A percentile compares a stretch with the other conserved stretches of the same genome.
Evolutionary conservation across 108 stramenopile species (phyloP).

Genomic region (Cyclostephanos invisitatus): DNA sequence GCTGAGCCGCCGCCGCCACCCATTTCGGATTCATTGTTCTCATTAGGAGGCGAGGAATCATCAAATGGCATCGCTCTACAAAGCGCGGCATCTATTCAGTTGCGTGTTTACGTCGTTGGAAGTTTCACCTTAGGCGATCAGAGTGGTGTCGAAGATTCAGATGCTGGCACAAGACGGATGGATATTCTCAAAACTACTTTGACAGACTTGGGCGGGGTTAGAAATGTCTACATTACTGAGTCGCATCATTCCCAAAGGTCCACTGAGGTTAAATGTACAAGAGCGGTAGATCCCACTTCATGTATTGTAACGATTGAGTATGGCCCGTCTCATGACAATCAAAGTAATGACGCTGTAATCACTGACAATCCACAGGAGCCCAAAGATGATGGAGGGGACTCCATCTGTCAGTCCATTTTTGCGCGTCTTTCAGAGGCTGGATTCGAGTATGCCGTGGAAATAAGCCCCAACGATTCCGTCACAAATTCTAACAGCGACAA

Average conservation of each 20-base stretch:
- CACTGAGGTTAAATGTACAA: background rate
- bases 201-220: constrained; percentile 26
- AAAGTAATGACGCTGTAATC: background rate
- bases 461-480: background rate
- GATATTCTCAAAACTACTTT: constrained; percentile 16
- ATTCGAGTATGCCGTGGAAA: constrained; percentile 20
- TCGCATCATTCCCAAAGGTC: constrained; percentile 1
- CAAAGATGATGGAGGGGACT: background rate
- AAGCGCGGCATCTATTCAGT: background rate
- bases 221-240: constrained; percentile 1
- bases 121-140: background rate
- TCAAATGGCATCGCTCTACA: background rate
- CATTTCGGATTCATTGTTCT: constrained; percentile 4
- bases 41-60: constrained; percentile 16
- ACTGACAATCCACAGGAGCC: constrained; percentile 37
- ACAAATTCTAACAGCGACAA: constrained; percentile 6
- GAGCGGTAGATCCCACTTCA: constrained; percentile 14
- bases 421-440: constrained; percentile 22
- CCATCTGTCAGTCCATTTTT: constrained; percentile 5
- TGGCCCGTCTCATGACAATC: background rate
- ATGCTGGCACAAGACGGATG: constrained; percentile 3
- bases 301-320: constrained; percentile 18
- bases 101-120: constrained; percentile 15
- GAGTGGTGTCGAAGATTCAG: constrained; percentile 4
- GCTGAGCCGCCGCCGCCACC: constrained; percentile 27